Evolutionary conservation across 2,329 filamentous ascomycete genomes (phyloP).

Genomic region (Microdochium trichocladiopsis): DNA sequence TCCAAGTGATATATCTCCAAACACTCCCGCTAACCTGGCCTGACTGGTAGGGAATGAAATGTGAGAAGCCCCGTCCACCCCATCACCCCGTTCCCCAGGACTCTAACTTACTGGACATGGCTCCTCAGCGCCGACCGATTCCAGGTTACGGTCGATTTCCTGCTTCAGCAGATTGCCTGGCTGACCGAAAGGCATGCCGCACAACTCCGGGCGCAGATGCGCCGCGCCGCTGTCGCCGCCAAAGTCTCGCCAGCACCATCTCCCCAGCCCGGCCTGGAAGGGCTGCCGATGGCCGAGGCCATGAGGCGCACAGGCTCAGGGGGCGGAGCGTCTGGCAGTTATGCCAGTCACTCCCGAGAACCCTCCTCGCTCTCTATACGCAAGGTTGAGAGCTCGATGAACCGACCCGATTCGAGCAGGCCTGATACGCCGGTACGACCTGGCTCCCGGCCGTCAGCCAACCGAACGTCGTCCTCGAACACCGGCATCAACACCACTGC

Average conservation of each 20-base stretch:
- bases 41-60: constrained; percentile 61
- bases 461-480: constrained; percentile 40
- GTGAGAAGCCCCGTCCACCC: constrained; percentile 38
- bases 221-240: constrained; percentile 58
- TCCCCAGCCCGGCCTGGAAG: constrained; percentile 45
- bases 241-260: constrained; percentile 51
- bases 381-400: constrained; percentile 43
- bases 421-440: constrained; percentile 35
- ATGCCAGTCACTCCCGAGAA: constrained; percentile 26
- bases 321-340: constrained; percentile 16
- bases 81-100: constrained; percentile 5
- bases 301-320: constrained; percentile 46
- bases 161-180: constrained; percentile 90
- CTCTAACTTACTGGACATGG: constrained; percentile 9
- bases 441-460: constrained; percentile 35
- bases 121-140: constrained; percentile 61
- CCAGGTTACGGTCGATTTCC: constrained; percentile 78
- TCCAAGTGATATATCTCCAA: background rate
- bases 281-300: constrained; percentile 29
- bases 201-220: constrained; percentile 85
- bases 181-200: constrained; percentile 86
- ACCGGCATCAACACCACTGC: constrained; percentile 27
- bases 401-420: constrained; percentile 36
- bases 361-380: constrained; percentile 51
- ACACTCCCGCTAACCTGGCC: background rate